Base-by-base conservation (phyloP, 2,329 filamentous ascomycete species). In the Xenosphaeropsis pyriputrescens region DNA sequence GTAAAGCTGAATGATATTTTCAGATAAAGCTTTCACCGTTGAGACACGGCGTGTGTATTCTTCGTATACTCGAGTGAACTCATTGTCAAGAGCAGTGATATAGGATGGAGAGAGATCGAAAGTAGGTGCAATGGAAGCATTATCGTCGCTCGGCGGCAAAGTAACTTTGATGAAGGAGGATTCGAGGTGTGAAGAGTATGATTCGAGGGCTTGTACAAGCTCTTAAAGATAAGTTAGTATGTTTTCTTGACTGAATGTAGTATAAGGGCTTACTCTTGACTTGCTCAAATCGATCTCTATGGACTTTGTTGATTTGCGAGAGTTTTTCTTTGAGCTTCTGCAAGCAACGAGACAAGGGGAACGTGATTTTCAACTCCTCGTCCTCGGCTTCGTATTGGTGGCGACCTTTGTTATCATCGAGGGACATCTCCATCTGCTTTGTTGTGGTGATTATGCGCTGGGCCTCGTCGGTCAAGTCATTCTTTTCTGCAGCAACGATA, bases 171-270 rank as follows among this genome's bases (percentile, higher is more conserved):
- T 73, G 56, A 96, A 96, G 2, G 80, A 80, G 9, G 84, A 65
- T 57, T 98, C 91, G 34, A 98, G 81, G 56, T 96, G 91, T 8
- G 85, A 93, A 2, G 91, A 93, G 57, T 96, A 98, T 5, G 89
- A 95, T 56, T 94, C 81, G 36, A 98, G 78, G 4, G 89, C 89
- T 59, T 93, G 77, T 17, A 86, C 86, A 45, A 98, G 80, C 67
- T 95, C 85, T 93, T 49, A 13, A n/a, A 16, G 32, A 31, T 33
- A n/a, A n/a, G 12, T 39, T 18, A 34, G 32, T 22, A 22, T 18
- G 34, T 29, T 39, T 18, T 29, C n/a, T 19, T 14, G 12, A 15
- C 6, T 9, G 13, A 3, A 8, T 29, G 7, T 6, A 18, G 18
- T 7, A n/a, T 14, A 3, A 6, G 26, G 35, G 35, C 35, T 50